A percentile compares a stretch with the other conserved stretches of the same genome.
These are phyloP conservation scores for Ogataea chonburiensis DNA, from an alignment of 805 yeast genomes.

Conservation along the genomic window DNA sequence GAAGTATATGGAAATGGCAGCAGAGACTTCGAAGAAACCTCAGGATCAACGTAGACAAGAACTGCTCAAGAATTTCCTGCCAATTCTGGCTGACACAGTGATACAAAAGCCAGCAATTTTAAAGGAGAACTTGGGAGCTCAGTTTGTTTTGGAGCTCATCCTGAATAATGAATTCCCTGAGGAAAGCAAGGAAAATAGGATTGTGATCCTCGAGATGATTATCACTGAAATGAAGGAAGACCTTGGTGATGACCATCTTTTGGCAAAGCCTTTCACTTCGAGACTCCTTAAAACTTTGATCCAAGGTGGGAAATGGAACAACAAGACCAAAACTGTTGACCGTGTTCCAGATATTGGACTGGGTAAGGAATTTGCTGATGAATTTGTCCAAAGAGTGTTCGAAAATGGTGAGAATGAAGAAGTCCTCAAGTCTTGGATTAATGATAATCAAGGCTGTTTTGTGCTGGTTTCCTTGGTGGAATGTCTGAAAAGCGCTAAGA, in stretches of 20 bases:
- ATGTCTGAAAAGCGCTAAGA: slow-evolving; percentile 47
- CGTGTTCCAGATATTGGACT: slow-evolving; percentile 43
- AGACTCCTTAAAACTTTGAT: slow-evolving; percentile 74
- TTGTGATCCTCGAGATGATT: slow-evolving; percentile 53
- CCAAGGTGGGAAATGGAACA: slow-evolving; percentile 84
- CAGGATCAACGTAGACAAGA: slow-evolving; percentile 73
- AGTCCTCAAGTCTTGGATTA: slow-evolving; percentile 61
- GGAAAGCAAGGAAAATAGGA: slow-evolving; percentile 29
- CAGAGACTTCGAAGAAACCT: slow-evolving; percentile 81
- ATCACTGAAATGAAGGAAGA: slow-evolving; percentile 65
- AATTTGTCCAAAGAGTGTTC: slow-evolving; percentile 42
- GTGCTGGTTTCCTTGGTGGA: slow-evolving; percentile 81
- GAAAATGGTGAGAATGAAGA: slow-evolving; percentile 53
- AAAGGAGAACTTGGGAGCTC: slow-evolving; percentile 76
- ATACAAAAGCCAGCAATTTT: slow-evolving; percentile 51
- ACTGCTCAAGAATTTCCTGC: slow-evolving; percentile 61
- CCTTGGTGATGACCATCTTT: slow-evolving; percentile 65
- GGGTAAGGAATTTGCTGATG: slow-evolving; percentile 61
- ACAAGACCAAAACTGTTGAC: slow-evolving; percentile 52
- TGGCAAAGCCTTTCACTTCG: slow-evolving; percentile 69
- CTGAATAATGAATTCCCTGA: slow-evolving; percentile 45
- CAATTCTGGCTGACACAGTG: slow-evolving; percentile 58
- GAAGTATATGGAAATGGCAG: slow-evolving; percentile 59
- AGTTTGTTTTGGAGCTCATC: slow-evolving; percentile 74
- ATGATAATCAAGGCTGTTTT: slow-evolving; percentile 66